These are phyloP conservation scores for Saccharomyces uvarum DNA, from an alignment of 1,139 yeast genomes.

Conservation along the genomic window DNA sequence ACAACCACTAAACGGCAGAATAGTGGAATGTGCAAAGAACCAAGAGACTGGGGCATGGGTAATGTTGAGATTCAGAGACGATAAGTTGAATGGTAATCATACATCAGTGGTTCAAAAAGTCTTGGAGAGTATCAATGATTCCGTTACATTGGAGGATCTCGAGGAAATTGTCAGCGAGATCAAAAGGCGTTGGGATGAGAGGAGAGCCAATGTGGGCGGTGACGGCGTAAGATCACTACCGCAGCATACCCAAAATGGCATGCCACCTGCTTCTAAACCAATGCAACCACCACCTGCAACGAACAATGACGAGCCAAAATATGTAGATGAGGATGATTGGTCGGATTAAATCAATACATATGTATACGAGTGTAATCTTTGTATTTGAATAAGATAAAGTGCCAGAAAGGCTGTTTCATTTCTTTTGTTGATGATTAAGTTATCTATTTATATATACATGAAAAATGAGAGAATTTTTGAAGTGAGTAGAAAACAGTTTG, in stretches of 20 bases:
- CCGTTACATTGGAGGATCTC: slow-evolving; percentile 73
- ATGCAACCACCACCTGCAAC: slow-evolving; percentile 6
- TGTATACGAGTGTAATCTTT: not conserved
- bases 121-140: slow-evolving; percentile 75
- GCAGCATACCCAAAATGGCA: slow-evolving; percentile 1
- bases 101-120: slow-evolving; percentile 72
- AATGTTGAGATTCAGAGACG: slow-evolving; percentile 83
- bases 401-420: not conserved
- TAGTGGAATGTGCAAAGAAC: slow-evolving; percentile 70
- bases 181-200: slow-evolving; percentile 41
- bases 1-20: slow-evolving; percentile 85
- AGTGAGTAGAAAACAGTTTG: not conserved
- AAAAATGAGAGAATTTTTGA: not conserved
- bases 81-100: slow-evolving; percentile 83
- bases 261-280: slow-evolving; percentile 4
- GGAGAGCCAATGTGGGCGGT: slow-evolving; percentile 28
- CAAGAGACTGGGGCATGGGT: slow-evolving; percentile 59
- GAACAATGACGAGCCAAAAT: slow-evolving; percentile 20
- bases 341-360: slow-evolving; percentile 18
- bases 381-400: not conserved
- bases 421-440: not conserved
- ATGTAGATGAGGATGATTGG: slow-evolving; percentile 33
- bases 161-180: slow-evolving; percentile 42
- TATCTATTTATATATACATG: slow-evolving; percentile 1
- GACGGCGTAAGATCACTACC: not conserved